Evolutionary conservation across 2,329 filamentous ascomycete species (phyloP).

Genomic region (Venturia nashicola): DNA sequence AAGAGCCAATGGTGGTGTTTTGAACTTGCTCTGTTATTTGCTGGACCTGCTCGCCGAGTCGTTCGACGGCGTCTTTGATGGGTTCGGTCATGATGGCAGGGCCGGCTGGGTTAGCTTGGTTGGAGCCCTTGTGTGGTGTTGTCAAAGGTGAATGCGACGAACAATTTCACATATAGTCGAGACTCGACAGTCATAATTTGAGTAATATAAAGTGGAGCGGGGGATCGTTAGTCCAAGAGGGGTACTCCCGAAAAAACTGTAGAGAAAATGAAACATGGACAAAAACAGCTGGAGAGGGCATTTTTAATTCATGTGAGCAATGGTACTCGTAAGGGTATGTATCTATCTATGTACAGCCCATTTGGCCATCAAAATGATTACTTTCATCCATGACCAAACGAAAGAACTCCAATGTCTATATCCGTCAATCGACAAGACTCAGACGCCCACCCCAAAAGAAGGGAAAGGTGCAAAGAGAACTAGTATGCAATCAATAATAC

Average conservation of each 20-base stretch:
- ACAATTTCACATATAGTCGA: background rate
- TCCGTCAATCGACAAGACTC: background rate
- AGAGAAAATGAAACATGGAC: no score
- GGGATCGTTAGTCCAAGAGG: background rate
- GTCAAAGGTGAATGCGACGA: background rate
- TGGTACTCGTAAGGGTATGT: no score
- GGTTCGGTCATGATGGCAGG: conserved; percentile 17
- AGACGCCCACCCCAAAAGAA: background rate
- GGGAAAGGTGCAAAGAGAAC: background rate
- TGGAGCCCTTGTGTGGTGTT: background rate
- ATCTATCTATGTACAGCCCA: no score
- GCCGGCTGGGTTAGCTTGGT: background rate
- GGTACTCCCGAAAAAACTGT: background rate
- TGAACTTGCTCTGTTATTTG: conserved; percentile 5
- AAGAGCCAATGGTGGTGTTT: conserved; percentile 3
- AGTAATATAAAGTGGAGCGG: background rate
- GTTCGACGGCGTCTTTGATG: conserved; percentile 23
- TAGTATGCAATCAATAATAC: background rate
- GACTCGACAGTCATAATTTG: background rate
- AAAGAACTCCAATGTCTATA: background rate
- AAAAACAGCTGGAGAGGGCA: no score
- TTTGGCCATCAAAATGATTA: no score
- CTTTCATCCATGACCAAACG: background rate
- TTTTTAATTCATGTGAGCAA: no score
- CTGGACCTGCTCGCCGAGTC: conserved; percentile 20